A percentile compares a stretch with the other conserved stretches of the same genome.
These are phyloP conservation scores for Colletotrichum lindemuthianum DNA, from an alignment of 2,329 filamentous ascomycete genomes.

Conservation along the genomic window DNA sequence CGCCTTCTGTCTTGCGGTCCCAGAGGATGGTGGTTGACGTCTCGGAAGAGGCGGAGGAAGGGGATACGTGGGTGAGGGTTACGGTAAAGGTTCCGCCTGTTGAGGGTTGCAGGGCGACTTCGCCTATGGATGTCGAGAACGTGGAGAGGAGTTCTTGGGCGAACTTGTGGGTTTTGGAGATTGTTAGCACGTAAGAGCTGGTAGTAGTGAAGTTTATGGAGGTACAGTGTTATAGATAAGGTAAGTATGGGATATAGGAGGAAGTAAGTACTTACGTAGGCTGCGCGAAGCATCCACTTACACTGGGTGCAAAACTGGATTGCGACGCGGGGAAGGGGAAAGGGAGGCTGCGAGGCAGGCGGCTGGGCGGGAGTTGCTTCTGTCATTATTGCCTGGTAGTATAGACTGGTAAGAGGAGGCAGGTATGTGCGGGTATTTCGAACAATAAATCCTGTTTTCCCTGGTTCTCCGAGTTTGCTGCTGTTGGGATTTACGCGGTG, in stretches of 20 bases:
- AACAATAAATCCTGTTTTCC: no score
- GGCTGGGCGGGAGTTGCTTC: background rate
- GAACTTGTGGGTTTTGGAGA: constrained; percentile 64
- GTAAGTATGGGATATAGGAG: background rate
- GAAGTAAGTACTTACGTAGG: constrained; percentile 71
- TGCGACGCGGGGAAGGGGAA: constrained; percentile 75
- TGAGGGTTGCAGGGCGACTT: constrained; percentile 85
- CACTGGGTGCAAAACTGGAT: constrained; percentile 95
- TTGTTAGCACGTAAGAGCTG: constrained; percentile 9
- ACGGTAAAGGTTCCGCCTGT: constrained; percentile 88
- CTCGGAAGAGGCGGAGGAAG: constrained; percentile 37
- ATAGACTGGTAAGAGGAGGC: no score
- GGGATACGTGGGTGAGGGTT: constrained; percentile 59
- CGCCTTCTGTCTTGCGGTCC: constrained; percentile 87
- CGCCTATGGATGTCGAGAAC: constrained; percentile 84
- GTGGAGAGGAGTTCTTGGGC: constrained; percentile 96
- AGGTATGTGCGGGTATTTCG: no score
- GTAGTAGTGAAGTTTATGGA: background rate
- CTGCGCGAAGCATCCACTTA: constrained; percentile 88
- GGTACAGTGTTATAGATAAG: constrained; percentile 8
- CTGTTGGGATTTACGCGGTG: no score
- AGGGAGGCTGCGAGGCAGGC: background rate
- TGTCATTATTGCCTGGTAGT: constrained; percentile 11
- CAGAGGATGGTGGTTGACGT: constrained; percentile 72
- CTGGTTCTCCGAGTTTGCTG: no score